Evolutionary conservation across 192 early-diverging fungal genomes (phyloP), one percentile per base, ranked within the genome.

Genomic region (Rhizophlyctis rosea): DNA sequence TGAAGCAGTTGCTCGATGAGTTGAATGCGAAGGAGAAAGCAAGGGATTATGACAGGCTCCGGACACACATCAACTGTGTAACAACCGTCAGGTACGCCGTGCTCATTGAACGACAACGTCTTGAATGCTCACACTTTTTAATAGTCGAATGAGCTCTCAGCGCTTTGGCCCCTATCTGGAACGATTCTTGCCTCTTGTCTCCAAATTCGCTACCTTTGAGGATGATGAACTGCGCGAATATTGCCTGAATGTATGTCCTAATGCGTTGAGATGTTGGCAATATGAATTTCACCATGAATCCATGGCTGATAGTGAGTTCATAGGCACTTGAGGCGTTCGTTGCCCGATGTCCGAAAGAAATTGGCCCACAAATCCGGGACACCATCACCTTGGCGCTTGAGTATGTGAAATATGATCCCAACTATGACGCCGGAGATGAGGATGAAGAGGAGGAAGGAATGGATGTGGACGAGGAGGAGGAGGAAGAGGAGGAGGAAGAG

Each of bases 151-250:
- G 39, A 90, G 84, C 59, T 71, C 90, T 16, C 75, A 76, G 4
- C 77, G 88, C 44, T 64, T 91, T 30, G 89, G 84, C 7, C 79
- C 83, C 28, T 76, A 90, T 75, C 64, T 94, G 3, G 57, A 80
- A 2, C 56, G 71, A 14, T 64, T 89, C 31, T 55, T 92, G 1
- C 84, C 89, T 9, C 76, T 80, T n/a, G 72, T 90, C 27, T 72
- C 83, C 18, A 56, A 77, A 21, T 86, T 85, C 69, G 69, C 78
- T 24, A 60, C 74, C 13, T 62, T 80, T 25, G 84, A 88, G 32
- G 87, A 92, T 56, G 88, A 94, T 67, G 92, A 94, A 60, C 68
- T 92, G 50, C 81, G 90, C 5, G 92, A 94, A 67, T 81, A 82
- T 31, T 90, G 89, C 61, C 74, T 94, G 31, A 89, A 92, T 61